Conservation (phyloP, 2,329 filamentous ascomycete species). For the Colletotrichum nymphaeae region DNA sequence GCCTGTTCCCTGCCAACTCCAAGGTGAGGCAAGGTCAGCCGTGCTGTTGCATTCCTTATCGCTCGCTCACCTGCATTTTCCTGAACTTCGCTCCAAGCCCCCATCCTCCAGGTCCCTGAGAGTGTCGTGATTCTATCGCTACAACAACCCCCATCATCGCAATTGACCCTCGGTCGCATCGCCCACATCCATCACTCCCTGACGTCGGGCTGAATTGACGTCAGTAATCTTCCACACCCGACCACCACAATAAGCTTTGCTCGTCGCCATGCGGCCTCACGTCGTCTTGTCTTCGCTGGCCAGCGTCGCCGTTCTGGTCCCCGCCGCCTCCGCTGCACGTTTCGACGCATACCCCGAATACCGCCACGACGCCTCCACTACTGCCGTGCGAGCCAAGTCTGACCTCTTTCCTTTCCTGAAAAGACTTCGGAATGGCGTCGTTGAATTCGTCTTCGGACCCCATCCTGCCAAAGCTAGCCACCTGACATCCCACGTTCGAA, state of each 20-base stretch:
- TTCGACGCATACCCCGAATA: conserved; percentile 39
- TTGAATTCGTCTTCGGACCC: conserved; percentile 62
- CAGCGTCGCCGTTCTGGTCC: conserved; percentile 37
- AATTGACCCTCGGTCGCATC: not conserved
- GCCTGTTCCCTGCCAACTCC: conserved; percentile 12
- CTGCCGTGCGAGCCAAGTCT: not conserved
- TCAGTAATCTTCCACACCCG: not conserved
- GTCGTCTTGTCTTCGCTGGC: conserved; percentile 10
- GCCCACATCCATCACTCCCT: not conserved
- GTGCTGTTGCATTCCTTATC: not conserved
- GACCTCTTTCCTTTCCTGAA: conserved; percentile 60
- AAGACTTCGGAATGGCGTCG: conserved; percentile 61
- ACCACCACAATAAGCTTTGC: not conserved
- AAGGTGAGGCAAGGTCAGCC: not conserved
- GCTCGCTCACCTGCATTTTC: conserved; percentile 27
- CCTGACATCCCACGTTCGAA: conserved; percentile 47
- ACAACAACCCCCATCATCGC: conserved; percentile 22
- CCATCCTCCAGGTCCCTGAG: not conserved
- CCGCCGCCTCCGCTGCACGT: conserved; percentile 43
- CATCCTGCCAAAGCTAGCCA: conserved; percentile 48
- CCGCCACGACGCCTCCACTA: conserved; percentile 33
- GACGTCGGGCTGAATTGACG: not conserved
- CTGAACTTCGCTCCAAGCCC: not conserved
- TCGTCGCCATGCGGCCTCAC: conserved; percentile 27
- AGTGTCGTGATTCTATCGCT: conserved; percentile 17